phyloP scores from a whole-genome alignment of 495 filamentous ascomycete genomes.

The Lichenothelia convexa region DNA sequence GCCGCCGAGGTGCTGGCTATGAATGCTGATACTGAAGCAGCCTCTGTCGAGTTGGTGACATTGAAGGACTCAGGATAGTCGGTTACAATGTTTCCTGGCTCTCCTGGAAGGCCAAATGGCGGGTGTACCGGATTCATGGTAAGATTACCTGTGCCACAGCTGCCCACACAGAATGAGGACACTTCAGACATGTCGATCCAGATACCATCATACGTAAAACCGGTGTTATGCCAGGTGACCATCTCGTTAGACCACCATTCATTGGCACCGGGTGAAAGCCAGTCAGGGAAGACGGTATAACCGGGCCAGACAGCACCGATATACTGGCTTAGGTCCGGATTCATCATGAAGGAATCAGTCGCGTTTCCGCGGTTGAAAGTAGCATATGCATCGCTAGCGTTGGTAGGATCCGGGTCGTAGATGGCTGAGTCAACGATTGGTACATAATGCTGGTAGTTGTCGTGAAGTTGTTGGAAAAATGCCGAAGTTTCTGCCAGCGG shows the following conservation, averaged over 20 bases:
- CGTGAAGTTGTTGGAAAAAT: slow-evolving; percentile 48
- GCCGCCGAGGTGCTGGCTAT: slow-evolving; percentile 33
- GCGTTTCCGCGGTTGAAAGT: slow-evolving; percentile 49
- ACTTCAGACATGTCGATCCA: slow-evolving; percentile 50
- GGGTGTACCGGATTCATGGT: slow-evolving; percentile 54
- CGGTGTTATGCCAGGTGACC: slow-evolving; percentile 4
- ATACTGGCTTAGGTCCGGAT: slow-evolving; percentile 41
- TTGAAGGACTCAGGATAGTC: slow-evolving; percentile 56
- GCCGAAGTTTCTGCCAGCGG: slow-evolving; percentile 30
- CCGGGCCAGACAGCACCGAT: slow-evolving; percentile 46
- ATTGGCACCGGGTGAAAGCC: slow-evolving; percentile 35
- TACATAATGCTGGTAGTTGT: slow-evolving; percentile 52
- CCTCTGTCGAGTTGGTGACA: slow-evolving; percentile 50
- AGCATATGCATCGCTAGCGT: slow-evolving; percentile 50
- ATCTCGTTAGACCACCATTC: slow-evolving; percentile 62
- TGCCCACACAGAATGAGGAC: slow-evolving; percentile 66
- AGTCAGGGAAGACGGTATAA: slow-evolving; percentile 48
- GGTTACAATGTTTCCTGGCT: slow-evolving; percentile 3
- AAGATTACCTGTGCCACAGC: slow-evolving; percentile 51
- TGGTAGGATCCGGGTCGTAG: slow-evolving; percentile 56
- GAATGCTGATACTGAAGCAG: slow-evolving; percentile 35
- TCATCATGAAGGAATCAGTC: slow-evolving; percentile 41
- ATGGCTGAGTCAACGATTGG: slow-evolving; percentile 73
- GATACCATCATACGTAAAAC: slow-evolving; percentile 31
- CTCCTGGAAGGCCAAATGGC: slow-evolving; percentile 38